Evolutionary conservation across 2,329 filamentous ascomycete genomes (phyloP), one percentile per base, ranked within the genome.

Genomic region (Ophiostoma australiae): DNA sequence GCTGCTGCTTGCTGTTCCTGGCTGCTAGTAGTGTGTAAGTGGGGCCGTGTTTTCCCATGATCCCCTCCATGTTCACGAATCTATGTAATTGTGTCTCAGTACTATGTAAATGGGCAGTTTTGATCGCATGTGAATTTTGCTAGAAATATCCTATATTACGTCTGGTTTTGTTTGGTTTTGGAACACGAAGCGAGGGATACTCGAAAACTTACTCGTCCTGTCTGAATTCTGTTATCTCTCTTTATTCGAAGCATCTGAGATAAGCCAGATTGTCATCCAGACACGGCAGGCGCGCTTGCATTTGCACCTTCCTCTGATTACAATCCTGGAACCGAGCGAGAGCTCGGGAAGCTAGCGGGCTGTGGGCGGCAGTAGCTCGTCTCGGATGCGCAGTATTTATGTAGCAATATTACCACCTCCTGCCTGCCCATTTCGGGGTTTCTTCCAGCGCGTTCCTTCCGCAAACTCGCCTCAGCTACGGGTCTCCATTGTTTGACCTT

Each of bases 281-380:
- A 31, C 58, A 33, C 27, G 58, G 58, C 58, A 63, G 58, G 58
- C n/a, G 58, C 58, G 58, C 58, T 35, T 63, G 58, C 58, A 63
- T 4, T 33, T 63, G 58, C 58, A 33, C 58, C 58, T 63, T 63
- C 27, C 58, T 63, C n/a, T 63, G 2, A 13, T 52, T 5, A 15
- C n/a, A 58, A 58, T 27, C n/a, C n/a, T 58, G 23, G 1, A 23
- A 11, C 52, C 52, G 52, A 58, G 6, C 20, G 44, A 27, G 11
- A 58, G 23, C 58, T 33, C 58, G 58, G 58, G 58, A 63, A 35
- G 27, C 27, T 63, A 63, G 58, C 58, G 52, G 52, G n/a, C 23
- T 13, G 23, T 27, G 27, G 52, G 52, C 23, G 58, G 58, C 27
- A 33, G 58, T 63, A 63, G 58, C 58, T 58, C 23, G n/a, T 58